Evolutionary conservation across 331 rosid genomes (phyloP).

Genomic region (Pyracantha coccinea): DNA sequence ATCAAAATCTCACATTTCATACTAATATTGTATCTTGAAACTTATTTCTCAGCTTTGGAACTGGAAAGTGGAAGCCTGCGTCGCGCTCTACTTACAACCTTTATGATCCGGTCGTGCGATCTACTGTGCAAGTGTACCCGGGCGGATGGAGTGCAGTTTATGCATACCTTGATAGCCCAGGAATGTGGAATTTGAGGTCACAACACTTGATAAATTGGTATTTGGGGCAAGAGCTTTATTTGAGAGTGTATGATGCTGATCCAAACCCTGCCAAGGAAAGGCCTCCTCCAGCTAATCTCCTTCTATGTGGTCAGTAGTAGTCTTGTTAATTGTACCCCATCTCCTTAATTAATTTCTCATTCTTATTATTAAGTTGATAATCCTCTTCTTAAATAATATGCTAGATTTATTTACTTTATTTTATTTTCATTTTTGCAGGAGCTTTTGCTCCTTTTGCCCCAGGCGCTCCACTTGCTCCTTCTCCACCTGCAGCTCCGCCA

Average conservation of each 20-base stretch:
- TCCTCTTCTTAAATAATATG: background rate
- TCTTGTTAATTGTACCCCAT: background rate
- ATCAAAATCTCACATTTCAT: background rate
- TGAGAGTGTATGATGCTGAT: conserved; percentile 52
- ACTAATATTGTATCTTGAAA: background rate
- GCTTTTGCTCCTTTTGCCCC: conserved; percentile 11
- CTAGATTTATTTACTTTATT: background rate
- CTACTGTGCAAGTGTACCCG: conserved; percentile 57
- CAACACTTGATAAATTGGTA: conserved; percentile 56
- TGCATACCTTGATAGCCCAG: conserved; percentile 58
- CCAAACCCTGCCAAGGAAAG: conserved; percentile 44
- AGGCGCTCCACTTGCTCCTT: background rate
- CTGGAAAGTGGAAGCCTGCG: conserved; percentile 34
- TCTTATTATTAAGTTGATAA: background rate
- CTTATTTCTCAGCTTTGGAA: conserved; percentile 27
- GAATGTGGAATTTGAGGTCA: conserved; percentile 78
- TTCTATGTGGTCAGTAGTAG: conserved; percentile 50
- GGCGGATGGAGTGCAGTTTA: conserved; percentile 63
- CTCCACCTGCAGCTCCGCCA: conserved; percentile 8
- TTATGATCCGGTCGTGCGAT: conserved; percentile 42
- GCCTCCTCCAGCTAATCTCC: conserved; percentile 37
- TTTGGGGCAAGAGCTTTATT: conserved; percentile 56
- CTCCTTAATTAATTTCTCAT: background rate
- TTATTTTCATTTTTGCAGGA: conserved; percentile 16
- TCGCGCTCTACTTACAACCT: conserved; percentile 34